Conservation (phyloP, 2,329 filamentous ascomycete genomes). For the Raffaelea albimanens region DNA sequence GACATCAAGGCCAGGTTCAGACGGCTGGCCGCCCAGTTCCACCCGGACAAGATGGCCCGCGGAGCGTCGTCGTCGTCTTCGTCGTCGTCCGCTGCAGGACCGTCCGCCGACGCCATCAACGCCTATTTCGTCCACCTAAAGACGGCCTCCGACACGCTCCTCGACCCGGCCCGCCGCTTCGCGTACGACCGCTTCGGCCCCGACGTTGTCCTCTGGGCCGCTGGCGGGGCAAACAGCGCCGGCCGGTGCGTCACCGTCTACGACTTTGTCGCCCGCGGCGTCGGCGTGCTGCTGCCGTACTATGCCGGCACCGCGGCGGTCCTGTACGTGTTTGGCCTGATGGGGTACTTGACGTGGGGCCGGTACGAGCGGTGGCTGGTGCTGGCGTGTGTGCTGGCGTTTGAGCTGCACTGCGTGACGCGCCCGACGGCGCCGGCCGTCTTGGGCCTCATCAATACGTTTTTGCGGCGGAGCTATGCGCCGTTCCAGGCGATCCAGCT, state of each 20-base stretch:
- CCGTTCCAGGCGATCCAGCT: slow-evolving; percentile 79
- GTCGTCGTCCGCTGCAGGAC: slow-evolving; percentile 22
- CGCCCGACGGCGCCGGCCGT: slow-evolving; percentile 38
- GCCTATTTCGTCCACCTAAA: slow-evolving; percentile 73
- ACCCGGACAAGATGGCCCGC: slow-evolving; percentile 70
- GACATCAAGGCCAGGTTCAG: slow-evolving; percentile 80
- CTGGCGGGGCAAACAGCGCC: background rate
- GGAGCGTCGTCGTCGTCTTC: slow-evolving; percentile 14
- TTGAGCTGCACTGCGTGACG: slow-evolving; percentile 48
- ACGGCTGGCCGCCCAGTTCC: slow-evolving; percentile 58
- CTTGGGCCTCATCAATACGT: slow-evolving; percentile 24
- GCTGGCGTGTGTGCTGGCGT: slow-evolving; percentile 40
- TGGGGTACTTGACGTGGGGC: slow-evolving; percentile 61
- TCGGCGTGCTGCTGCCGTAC: slow-evolving; percentile 47
- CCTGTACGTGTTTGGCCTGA: slow-evolving; percentile 51
- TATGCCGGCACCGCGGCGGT: slow-evolving; percentile 48
- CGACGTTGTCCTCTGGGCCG: slow-evolving; percentile 53
- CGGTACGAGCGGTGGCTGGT: slow-evolving; percentile 57
- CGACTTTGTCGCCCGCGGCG: slow-evolving; percentile 63
- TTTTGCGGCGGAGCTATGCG: slow-evolving; percentile 51
- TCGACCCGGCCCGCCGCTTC: slow-evolving; percentile 68
- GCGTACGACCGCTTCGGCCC: slow-evolving; percentile 87
- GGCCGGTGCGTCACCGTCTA: slow-evolving; percentile 52
- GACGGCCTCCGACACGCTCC: slow-evolving; percentile 70
- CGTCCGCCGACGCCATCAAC: slow-evolving; percentile 20